Evolutionary conservation across 179 eudicot species (phyloP).

Genomic region (Beta corolliflora): DNA sequence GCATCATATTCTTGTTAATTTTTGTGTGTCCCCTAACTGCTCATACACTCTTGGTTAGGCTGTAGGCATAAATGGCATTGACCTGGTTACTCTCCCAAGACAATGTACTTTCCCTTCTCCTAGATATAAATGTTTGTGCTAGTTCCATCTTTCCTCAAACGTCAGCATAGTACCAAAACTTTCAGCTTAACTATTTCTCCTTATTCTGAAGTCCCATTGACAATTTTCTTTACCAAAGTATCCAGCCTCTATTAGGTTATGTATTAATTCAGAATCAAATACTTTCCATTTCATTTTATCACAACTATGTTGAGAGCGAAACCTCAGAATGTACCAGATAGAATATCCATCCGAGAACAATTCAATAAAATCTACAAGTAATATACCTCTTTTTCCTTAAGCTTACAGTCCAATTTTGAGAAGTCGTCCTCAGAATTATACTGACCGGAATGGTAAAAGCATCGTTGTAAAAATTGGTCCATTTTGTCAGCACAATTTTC

Average conservation of each 20-base stretch:
- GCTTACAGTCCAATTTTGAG: constrained; percentile 55
- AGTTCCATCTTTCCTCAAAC: not conserved
- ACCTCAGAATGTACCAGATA: not conserved
- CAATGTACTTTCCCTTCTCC: no score
- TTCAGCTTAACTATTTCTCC: not conserved
- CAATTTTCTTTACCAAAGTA: not conserved
- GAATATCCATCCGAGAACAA: not conserved
- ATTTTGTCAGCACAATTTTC: constrained; percentile 85
- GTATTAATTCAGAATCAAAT: not conserved
- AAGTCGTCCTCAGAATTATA: constrained; percentile 67
- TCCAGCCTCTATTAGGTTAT: not conserved
- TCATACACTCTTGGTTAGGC: no score
- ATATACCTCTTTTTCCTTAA: constrained; percentile 65
- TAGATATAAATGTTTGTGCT: no score
- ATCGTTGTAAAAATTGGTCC: constrained; percentile 62
- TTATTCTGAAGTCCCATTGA: not conserved
- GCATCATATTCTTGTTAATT: no score
- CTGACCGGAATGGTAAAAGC: constrained; percentile 77
- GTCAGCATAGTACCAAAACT: not conserved
- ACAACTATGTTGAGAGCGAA: not conserved
- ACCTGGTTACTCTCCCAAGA: no score
- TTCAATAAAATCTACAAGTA: constrained; percentile 9
- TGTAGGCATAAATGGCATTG: no score
- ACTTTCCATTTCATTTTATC: not conserved
- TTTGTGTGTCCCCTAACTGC: no score